Evolutionary conservation across 805 yeast genomes (phyloP).

Genomic region (Saccharomyces eubayanus): DNA sequence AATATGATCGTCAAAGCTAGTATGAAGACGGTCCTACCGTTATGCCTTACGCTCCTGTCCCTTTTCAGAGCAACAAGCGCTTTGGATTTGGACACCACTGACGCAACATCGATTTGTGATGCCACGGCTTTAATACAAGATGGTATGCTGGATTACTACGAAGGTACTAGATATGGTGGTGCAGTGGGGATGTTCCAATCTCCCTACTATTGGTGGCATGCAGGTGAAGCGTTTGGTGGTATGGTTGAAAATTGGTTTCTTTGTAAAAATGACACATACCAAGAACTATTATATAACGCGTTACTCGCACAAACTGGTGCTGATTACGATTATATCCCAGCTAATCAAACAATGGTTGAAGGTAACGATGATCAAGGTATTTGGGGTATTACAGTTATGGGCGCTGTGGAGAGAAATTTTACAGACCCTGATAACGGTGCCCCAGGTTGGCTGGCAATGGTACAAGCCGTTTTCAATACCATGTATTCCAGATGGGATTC

Average conservation of each 20-base stretch:
- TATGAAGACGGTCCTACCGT: neutral
- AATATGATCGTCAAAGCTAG: neutral
- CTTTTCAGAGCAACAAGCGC: conserved; percentile 11
- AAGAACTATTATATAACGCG: conserved; percentile 48
- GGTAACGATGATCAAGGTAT: conserved; percentile 70
- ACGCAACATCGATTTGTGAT: conserved; percentile 41
- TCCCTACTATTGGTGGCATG: conserved; percentile 87
- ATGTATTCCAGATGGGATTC: conserved; percentile 54
- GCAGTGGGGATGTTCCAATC: conserved; percentile 59
- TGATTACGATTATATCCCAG: conserved; percentile 49
- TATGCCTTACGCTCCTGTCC: neutral
- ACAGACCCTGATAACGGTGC: conserved; percentile 37
- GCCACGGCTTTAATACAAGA: conserved; percentile 50
- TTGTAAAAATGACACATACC: conserved; percentile 61
- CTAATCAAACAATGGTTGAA: conserved; percentile 56
- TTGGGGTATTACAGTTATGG: conserved; percentile 59
- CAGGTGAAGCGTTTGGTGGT: conserved; percentile 68
- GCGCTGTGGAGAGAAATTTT: conserved; percentile 53
- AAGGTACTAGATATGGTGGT: conserved; percentile 53
- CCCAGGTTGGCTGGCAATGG: conserved; percentile 47
- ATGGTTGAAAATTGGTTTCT: conserved; percentile 65
- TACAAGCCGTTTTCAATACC: conserved; percentile 50
- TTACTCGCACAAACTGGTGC: conserved; percentile 35
- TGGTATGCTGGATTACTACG: conserved; percentile 62
- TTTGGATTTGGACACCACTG: conserved; percentile 34